phyloP scores from a whole-genome alignment of 495 filamentous ascomycete species.

The Cetradonia linearis region DNA sequence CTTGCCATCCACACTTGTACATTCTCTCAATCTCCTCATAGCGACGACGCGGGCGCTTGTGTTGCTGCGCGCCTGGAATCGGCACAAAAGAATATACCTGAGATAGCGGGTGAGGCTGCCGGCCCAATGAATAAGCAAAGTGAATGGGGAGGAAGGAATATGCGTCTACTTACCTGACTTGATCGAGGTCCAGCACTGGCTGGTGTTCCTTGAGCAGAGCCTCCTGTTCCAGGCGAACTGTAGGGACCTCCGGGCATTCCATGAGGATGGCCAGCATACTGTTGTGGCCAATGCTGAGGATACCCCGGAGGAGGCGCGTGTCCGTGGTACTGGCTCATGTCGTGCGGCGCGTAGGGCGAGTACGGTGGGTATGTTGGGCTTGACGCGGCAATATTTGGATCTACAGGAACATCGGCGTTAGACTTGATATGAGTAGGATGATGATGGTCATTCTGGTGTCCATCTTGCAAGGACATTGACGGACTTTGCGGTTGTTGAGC shows the following conservation, averaged over 20 bases:
- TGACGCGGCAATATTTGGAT: conserved; percentile 89
- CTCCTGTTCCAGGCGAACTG: conserved; percentile 49
- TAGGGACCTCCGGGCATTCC: conserved; percentile 54
- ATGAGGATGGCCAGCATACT: conserved; percentile 56
- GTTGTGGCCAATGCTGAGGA: conserved; percentile 61
- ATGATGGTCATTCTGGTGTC: conserved; percentile 56
- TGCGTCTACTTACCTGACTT: conserved; percentile 55
- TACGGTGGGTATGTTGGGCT: conserved; percentile 85
- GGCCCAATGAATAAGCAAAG: conserved; percentile 23
- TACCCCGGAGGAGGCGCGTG: conserved; percentile 44
- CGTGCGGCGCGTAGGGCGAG: conserved; percentile 80
- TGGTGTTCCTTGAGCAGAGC: conserved; percentile 47
- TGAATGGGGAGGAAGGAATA: conserved; percentile 22
- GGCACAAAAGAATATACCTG: conserved; percentile 98
- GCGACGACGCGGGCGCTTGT: conserved; percentile 86
- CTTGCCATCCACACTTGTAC: conserved; percentile 99
- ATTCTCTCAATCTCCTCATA: conserved; percentile 99
- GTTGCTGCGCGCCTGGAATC: conserved; percentile 93
- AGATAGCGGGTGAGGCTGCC: conserved; percentile 39
- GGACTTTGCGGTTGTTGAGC: conserved; percentile 88
- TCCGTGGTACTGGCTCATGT: conserved; percentile 62
- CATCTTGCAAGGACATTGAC: conserved; percentile 74
- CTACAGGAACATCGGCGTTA: conserved; percentile 97
- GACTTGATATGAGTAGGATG: conserved; percentile 64
- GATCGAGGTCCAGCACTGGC: conserved; percentile 53